A percentile compares a stretch with the other conserved stretches of the same genome.
These are phyloP conservation scores for Herpetomonas samuelpessoai DNA, from an alignment of 208 protist genomes.

Conservation along the genomic window DNA sequence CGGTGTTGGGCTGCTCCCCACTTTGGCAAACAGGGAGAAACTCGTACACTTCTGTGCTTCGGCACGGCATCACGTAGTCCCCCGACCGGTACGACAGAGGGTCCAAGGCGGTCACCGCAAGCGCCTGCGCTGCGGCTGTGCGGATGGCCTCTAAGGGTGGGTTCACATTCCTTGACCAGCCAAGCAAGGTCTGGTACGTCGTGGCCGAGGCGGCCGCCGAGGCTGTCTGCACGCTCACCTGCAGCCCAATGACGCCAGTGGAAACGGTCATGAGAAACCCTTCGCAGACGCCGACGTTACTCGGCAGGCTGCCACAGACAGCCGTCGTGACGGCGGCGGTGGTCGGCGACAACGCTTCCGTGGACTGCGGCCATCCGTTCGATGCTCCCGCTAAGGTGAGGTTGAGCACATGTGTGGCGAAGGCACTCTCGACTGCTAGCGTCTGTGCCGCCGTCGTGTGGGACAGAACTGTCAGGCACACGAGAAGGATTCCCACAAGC, in stretches of 20 bases:
- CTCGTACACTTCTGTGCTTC: constrained; percentile 25
- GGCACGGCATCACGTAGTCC: constrained; percentile 39
- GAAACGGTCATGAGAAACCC: constrained; percentile 35
- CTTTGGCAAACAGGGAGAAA: constrained; percentile 31
- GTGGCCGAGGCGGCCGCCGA: constrained; percentile 10
- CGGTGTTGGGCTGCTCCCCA: constrained; percentile 18
- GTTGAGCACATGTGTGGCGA: constrained; percentile 36
- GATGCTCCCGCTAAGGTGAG: constrained; percentile 30
- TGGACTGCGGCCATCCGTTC: constrained; percentile 30
- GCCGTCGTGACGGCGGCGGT: constrained; percentile 17
- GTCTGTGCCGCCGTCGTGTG: too few species aligned
- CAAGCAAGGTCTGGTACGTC: constrained; percentile 22
- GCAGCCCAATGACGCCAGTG: constrained; percentile 22
- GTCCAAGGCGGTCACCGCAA: constrained; percentile 15
- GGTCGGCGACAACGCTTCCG: constrained; percentile 8
- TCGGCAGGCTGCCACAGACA: constrained; percentile 20
- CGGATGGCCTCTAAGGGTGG: constrained; percentile 6
- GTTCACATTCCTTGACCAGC: constrained; percentile 25
- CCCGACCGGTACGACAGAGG: constrained; percentile 18
- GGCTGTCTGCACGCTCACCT: constrained; percentile 34
- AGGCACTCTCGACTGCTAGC: constrained; percentile 1
- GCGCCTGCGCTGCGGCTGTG: constrained; percentile 5
- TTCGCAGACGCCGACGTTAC: constrained; percentile 11
- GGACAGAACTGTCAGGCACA: too few species aligned
- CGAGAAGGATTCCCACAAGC: too few species aligned